A percentile compares a stretch with the other conserved stretches of the same genome.
Evolutionary conservation across 495 filamentous ascomycete genomes (phyloP).

Genomic region (Neurospora sp.): DNA sequence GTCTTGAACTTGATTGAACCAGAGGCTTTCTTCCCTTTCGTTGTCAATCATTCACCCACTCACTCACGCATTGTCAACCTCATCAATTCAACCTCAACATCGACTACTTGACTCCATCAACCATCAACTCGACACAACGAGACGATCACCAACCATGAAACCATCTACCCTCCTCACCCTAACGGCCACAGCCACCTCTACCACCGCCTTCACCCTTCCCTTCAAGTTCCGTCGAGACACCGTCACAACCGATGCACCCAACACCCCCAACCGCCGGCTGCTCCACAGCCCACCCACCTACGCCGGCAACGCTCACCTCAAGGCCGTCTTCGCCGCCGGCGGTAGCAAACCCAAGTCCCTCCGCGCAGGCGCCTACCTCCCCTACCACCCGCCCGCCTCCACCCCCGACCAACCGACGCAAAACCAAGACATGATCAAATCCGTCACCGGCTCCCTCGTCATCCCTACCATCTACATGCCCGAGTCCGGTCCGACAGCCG

Average conservation of each 20-base stretch:
- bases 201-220: background rate
- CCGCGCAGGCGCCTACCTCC: slow-evolving; percentile 11
- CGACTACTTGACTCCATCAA: background rate
- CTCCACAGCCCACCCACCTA: slow-evolving; percentile 1
- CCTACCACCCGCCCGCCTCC: background rate
- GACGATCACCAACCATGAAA: slow-evolving; percentile 2
- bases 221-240: background rate
- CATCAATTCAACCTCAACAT: background rate
- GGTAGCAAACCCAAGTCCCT: slow-evolving; percentile 1
- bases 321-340: background rate
- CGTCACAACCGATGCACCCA: background rate
- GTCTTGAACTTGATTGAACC: background rate
- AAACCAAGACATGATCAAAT: slow-evolving; percentile 1
- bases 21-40: background rate
- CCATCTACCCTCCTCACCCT: slow-evolving; percentile 5
- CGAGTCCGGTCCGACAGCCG: slow-evolving; percentile 12
- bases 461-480: slow-evolving; percentile 13
- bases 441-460: slow-evolving; percentile 6
- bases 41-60: background rate
- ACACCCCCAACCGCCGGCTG: background rate
- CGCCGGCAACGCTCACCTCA: background rate
- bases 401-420: background rate
- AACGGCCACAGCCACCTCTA: background rate
- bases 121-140: background rate
- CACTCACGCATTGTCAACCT: background rate